phyloP scores from a whole-genome alignment of 257 asterid species.

The Solanum clarkiae region DNA sequence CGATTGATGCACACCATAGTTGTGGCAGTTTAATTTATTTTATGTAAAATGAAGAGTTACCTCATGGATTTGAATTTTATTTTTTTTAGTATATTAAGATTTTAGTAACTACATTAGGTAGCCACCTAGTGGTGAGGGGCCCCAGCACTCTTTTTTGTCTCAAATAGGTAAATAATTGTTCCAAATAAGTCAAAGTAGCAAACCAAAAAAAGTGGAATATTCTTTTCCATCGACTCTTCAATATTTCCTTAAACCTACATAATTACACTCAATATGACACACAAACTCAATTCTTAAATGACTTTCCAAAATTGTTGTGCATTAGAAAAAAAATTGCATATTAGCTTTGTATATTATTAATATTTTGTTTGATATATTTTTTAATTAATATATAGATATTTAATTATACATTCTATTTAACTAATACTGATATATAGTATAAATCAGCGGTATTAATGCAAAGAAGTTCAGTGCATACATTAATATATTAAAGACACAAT shows the following conservation, averaged over 20 bases:
- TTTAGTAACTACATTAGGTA: background rate
- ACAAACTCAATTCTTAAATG: background rate
- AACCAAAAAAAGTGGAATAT: slow-evolving; percentile 12
- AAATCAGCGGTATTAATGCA: too few relatives aligned
- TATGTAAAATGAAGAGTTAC: background rate
- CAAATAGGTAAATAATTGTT: background rate
- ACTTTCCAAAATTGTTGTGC: background rate
- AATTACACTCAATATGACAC: background rate
- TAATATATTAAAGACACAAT: too few relatives aligned
- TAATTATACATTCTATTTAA: too few relatives aligned
- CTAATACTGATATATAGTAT: too few relatives aligned
- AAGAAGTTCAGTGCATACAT: too few relatives aligned
- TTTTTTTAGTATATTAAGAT: background rate
- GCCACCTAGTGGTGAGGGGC: background rate
- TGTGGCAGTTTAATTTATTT: background rate
- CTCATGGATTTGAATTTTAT: background rate
- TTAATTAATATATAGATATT: too few relatives aligned
- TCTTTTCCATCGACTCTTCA: slow-evolving; percentile 13
- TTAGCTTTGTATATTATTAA: too few relatives aligned
- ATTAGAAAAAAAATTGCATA: too few relatives aligned
- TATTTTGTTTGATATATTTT: too few relatives aligned
- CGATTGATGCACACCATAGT: too few relatives aligned
- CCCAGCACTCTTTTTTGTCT: slow-evolving; percentile 15
- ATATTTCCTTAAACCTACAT: background rate
- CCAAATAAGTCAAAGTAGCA: slow-evolving; percentile 13